Evolutionary conservation across 192 early-diverging fungal genomes (phyloP).

Genomic region (Linnemannia zychae): DNA sequence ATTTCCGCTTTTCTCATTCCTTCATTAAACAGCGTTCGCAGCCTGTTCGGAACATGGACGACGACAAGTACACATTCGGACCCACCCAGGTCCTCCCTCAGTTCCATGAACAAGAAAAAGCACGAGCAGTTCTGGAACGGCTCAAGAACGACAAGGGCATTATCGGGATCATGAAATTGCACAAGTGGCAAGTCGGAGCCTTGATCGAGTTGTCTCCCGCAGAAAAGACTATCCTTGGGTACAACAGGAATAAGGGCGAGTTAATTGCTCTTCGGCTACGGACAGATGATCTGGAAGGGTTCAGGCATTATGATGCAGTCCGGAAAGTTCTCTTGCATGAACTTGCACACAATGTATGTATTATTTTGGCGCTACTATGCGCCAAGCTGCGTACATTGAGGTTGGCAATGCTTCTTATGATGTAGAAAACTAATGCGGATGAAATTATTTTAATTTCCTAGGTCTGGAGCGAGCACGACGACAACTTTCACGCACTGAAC

Average conservation of each 20-base stretch:
- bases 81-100: conserved; percentile 67
- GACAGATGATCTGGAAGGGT: conserved; percentile 82
- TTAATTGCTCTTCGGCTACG: conserved; percentile 82
- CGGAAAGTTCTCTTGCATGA: conserved; percentile 84
- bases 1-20: neutral
- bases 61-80: conserved; percentile 71
- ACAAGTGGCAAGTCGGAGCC: conserved; percentile 76
- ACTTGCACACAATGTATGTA: conserved; percentile 77
- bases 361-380: too few species aligned
- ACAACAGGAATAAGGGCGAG: conserved; percentile 77
- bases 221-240: conserved; percentile 78
- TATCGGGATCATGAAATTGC: conserved; percentile 65
- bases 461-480: conserved; percentile 77
- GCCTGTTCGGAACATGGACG: conserved; percentile 32
- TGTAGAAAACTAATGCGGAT: neutral
- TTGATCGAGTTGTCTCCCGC: conserved; percentile 79
- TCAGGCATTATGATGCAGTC: conserved; percentile 77
- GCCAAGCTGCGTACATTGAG: too few species aligned
- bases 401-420: neutral
- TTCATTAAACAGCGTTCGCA: conserved; percentile 19
- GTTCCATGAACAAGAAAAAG: conserved; percentile 66
- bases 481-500: conserved; percentile 79
- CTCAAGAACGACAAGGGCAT: conserved; percentile 77
- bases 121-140: conserved; percentile 71
- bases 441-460: neutral